Percentiles rank a stretch among this genome's conserved stretches.
phyloP scores from a whole-genome alignment of 306 rosid genomes.

The Prinsepia uniflora region DNA sequence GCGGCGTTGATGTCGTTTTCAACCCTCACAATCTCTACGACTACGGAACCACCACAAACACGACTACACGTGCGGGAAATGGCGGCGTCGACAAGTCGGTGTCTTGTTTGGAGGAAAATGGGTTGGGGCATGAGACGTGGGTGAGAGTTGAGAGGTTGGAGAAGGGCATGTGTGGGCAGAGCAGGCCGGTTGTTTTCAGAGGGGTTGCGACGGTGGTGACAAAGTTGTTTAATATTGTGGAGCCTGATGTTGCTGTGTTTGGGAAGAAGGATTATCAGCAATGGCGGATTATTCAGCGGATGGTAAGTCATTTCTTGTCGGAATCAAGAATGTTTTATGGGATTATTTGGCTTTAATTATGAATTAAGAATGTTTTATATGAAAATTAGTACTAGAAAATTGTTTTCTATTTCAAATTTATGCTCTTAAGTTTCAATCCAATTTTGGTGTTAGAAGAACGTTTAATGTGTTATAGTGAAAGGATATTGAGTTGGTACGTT shows the following conservation, averaged over 20 bases:
- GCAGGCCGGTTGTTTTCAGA: slow-evolving; percentile 79
- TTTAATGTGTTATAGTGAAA: too few relatives aligned
- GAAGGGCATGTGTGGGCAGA: slow-evolving; percentile 77
- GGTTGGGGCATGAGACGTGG: slow-evolving; percentile 77
- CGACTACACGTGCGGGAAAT: background rate
- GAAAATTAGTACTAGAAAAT: too few relatives aligned
- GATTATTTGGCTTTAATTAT: too few relatives aligned
- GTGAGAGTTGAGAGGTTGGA: slow-evolving; percentile 71
- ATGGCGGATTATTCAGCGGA: slow-evolving; percentile 62
- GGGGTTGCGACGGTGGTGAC: slow-evolving; percentile 84
- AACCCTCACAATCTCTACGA: slow-evolving; percentile 65
- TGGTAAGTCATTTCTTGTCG: slow-evolving; percentile 39
- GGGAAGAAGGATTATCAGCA: slow-evolving; percentile 98
- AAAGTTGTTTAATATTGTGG: slow-evolving; percentile 82
- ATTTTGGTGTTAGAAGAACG: too few relatives aligned
- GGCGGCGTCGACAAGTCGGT: slow-evolving; percentile 18
- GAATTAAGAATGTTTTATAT: too few relatives aligned
- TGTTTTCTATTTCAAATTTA: too few relatives aligned
- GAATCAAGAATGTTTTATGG: too few relatives aligned
- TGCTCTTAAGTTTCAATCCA: too few relatives aligned
- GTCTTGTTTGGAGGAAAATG: slow-evolving; percentile 63
- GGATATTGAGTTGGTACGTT: too few relatives aligned
- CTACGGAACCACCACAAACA: slow-evolving; percentile 26
- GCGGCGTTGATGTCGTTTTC: slow-evolving; percentile 71
- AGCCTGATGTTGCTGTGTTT: slow-evolving; percentile 81